Evolutionary conservation across 805 yeast species (phyloP).

Genomic region (Spathaspora sp.): DNA sequence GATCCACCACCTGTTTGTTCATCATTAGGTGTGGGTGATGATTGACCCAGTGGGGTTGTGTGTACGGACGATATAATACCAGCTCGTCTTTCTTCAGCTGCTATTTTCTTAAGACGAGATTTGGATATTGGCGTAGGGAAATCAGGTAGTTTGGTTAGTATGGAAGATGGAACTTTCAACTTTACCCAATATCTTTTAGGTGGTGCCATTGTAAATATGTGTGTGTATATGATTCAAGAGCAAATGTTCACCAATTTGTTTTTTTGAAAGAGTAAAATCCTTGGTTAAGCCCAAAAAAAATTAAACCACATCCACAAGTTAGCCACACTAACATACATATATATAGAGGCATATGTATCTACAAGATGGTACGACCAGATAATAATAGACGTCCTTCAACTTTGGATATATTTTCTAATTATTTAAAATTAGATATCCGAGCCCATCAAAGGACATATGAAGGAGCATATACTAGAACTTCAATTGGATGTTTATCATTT

Average conservation of each 20-base stretch:
- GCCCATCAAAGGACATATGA: slow-evolving; percentile 84
- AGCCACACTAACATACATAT: background rate
- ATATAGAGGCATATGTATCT: too few species aligned
- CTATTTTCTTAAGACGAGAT: slow-evolving; percentile 27
- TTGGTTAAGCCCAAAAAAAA: background rate
- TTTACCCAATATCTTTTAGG: slow-evolving; percentile 33
- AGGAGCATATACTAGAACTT: slow-evolving; percentile 76
- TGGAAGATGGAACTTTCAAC: slow-evolving; percentile 24
- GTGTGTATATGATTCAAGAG: too few species aligned
- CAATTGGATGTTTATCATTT: slow-evolving; percentile 65
- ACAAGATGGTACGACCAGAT: background rate
- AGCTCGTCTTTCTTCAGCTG: slow-evolving; percentile 25
- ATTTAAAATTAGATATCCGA: slow-evolving; percentile 46
- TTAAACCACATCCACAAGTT: background rate
- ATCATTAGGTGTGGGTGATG: slow-evolving; percentile 9
- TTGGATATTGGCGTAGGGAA: slow-evolving; percentile 30
- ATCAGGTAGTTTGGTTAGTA: slow-evolving; percentile 31
- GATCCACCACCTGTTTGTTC: background rate
- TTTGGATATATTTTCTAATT: slow-evolving; percentile 35
- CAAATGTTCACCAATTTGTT: too few species aligned
- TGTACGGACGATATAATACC: slow-evolving; percentile 21
- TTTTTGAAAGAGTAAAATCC: too few species aligned
- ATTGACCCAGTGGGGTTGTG: slow-evolving; percentile 3
- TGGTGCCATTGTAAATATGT: slow-evolving; percentile 23
- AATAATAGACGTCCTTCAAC: slow-evolving; percentile 25